These are phyloP conservation scores for Chernovozyma aurita DNA, from an alignment of 1,139 yeast species.

Conservation along the genomic window DNA sequence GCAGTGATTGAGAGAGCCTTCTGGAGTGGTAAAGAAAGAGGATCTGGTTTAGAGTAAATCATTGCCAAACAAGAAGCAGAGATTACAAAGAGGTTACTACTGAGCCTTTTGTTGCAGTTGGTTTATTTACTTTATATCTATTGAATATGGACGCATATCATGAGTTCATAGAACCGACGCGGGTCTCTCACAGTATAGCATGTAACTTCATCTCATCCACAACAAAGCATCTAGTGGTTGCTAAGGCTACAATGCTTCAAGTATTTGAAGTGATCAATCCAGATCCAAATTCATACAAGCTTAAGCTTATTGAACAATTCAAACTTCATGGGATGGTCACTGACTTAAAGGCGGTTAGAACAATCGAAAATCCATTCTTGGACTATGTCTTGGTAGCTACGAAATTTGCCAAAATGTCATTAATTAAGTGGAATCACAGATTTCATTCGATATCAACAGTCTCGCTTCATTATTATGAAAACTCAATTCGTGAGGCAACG, in stretches of 20 bases:
- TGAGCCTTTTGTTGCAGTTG: no score
- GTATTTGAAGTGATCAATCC: slow-evolving; percentile 46
- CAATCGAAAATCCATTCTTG: slow-evolving; percentile 43
- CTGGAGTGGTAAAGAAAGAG: no score
- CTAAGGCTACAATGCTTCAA: slow-evolving; percentile 70
- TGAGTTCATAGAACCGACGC: slow-evolving; percentile 75
- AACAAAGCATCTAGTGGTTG: slow-evolving; percentile 57
- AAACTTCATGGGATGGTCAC: slow-evolving; percentile 68
- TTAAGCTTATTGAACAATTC: slow-evolving; percentile 61
- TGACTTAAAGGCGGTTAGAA: slow-evolving; percentile 50
- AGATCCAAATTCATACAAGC: slow-evolving; percentile 26
- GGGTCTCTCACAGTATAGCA: slow-evolving; percentile 59
- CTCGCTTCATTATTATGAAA: slow-evolving; percentile 85
- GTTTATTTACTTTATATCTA: no score
- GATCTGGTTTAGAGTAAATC: no score
- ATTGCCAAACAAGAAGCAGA: no score
- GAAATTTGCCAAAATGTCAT: slow-evolving; percentile 70
- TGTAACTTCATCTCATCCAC: slow-evolving; percentile 57
- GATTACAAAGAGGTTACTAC: no score
- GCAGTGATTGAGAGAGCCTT: no score
- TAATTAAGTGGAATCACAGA: slow-evolving; percentile 65
- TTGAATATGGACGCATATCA: slow-evolving; percentile 74
- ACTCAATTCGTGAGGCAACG: slow-evolving; percentile 50
- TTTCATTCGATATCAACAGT: slow-evolving; percentile 56
- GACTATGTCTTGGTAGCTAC: slow-evolving; percentile 70